phyloP scores from a whole-genome alignment of 2,329 filamentous ascomycete species.

The Thelonectria olida region DNA sequence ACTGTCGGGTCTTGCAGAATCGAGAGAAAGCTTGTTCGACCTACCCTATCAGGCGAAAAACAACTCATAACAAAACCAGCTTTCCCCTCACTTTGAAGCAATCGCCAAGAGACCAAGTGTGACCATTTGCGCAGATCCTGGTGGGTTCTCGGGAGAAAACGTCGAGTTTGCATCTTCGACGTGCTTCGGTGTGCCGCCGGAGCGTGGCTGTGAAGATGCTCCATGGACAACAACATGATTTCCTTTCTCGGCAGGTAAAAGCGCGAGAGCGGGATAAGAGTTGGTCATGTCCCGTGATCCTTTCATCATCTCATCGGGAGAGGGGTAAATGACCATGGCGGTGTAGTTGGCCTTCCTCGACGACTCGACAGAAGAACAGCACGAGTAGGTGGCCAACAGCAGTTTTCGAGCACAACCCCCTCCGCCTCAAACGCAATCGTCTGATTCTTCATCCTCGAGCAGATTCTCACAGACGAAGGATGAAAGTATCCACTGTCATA shows the following conservation, averaged over 20 bases:
- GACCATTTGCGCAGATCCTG: neutral
- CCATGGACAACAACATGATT: slow-evolving; percentile 2
- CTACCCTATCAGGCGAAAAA: neutral
- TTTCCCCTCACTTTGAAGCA: neutral
- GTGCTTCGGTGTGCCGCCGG: neutral
- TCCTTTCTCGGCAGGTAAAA: slow-evolving; percentile 7
- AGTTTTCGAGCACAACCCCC: neutral
- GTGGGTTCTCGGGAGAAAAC: neutral
- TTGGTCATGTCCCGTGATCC: neutral
- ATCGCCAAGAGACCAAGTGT: neutral
- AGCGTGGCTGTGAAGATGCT: slow-evolving; percentile 1
- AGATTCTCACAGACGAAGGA: neutral
- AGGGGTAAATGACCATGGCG: neutral
- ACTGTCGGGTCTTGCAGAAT: neutral
- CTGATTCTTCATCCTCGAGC: neutral
- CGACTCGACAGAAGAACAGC: neutral
- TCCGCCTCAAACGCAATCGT: neutral
- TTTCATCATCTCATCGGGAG: neutral
- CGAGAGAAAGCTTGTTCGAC: neutral
- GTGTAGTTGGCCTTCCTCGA: neutral
- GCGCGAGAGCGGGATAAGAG: neutral
- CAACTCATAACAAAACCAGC: neutral
- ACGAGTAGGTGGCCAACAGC: neutral
- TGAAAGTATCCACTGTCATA: neutral
- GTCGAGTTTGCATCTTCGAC: neutral